Conservation (phyloP, 2,329 filamentous ascomycete species). For the Colletotrichum chrysophilum region DNA sequence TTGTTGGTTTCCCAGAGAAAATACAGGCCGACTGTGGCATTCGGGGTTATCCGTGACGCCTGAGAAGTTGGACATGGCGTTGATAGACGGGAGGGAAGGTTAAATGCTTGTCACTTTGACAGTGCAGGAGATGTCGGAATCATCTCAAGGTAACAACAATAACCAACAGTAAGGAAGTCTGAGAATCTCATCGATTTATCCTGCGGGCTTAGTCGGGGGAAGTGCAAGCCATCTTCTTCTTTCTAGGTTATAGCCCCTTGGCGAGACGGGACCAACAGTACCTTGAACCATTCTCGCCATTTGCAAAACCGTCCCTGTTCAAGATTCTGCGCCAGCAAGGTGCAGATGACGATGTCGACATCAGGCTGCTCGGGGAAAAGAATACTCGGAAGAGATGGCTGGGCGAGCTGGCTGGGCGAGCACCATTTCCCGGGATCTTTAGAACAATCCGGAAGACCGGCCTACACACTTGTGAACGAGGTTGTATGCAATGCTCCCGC, state of each 20-base stretch:
- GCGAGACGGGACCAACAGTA: neutral
- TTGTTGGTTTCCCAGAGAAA: neutral
- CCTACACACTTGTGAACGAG: neutral
- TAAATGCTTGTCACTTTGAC: neutral
- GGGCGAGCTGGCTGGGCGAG: neutral
- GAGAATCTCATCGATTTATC: neutral
- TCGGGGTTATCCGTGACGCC: neutral
- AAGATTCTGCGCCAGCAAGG: fast-evolving
- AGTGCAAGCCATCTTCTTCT: neutral
- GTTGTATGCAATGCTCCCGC: neutral
- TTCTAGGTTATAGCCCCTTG: neutral
- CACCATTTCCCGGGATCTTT: neutral
- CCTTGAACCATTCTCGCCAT: neutral
- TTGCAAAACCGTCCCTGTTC: neutral
- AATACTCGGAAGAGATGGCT: neutral
- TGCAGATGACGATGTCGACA: neutral
- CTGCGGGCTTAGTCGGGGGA: fast-evolving
- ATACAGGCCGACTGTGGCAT: neutral
- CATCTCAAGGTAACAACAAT: neutral
- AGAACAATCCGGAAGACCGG: neutral
- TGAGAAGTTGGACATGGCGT: neutral
- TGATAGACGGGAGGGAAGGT: neutral
- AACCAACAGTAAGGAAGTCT: neutral
- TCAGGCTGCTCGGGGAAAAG: neutral
- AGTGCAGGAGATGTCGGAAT: neutral